Evolutionary conservation across 148 eudicot species (phyloP).

Genomic region (Mesembryanthemum crystallinum): DNA sequence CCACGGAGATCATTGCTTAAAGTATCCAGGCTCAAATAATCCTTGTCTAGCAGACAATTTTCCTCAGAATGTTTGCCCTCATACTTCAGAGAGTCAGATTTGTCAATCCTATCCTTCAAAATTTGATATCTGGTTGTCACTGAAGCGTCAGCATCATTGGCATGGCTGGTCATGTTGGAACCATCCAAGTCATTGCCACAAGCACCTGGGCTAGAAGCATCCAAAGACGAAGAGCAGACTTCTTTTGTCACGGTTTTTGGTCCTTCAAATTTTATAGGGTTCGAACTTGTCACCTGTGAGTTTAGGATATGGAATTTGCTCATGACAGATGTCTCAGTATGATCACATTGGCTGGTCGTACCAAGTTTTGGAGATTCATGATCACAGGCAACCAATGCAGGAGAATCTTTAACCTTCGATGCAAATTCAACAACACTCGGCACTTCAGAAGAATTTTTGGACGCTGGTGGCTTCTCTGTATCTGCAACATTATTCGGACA

Average conservation of each 20-base stretch:
- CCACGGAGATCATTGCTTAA: constrained; percentile 9
- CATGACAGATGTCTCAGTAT: constrained; percentile 35
- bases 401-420: constrained; percentile 28
- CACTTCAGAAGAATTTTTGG: constrained; percentile 26
- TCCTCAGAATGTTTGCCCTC: constrained; percentile 14
- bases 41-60: constrained; percentile 7
- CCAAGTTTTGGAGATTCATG: constrained; percentile 7
- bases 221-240: background rate
- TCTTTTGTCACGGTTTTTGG: constrained; percentile 2
- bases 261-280: constrained; percentile 8
- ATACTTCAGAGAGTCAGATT: constrained; percentile 21
- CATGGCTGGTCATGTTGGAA: constrained; percentile 14
- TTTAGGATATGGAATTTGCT: constrained; percentile 40
- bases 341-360: background rate
- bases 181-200: constrained; percentile 10
- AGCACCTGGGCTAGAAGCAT: background rate
- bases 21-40: background rate
- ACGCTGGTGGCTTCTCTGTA: constrained; percentile 20
- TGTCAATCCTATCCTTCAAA: constrained; percentile 39
- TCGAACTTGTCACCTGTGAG: constrained; percentile 24
- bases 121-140: constrained; percentile 57
- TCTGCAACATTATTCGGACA: constrained; percentile 26
- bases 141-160: constrained; percentile 45
- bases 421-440: constrained; percentile 9
- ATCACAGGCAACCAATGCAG: constrained; percentile 11